Percentiles rank a stretch among this genome's conserved stretches.
Conservation (phyloP, 192 early-diverging fungal genomes). For the Irineochytrium annulatum region DNA sequence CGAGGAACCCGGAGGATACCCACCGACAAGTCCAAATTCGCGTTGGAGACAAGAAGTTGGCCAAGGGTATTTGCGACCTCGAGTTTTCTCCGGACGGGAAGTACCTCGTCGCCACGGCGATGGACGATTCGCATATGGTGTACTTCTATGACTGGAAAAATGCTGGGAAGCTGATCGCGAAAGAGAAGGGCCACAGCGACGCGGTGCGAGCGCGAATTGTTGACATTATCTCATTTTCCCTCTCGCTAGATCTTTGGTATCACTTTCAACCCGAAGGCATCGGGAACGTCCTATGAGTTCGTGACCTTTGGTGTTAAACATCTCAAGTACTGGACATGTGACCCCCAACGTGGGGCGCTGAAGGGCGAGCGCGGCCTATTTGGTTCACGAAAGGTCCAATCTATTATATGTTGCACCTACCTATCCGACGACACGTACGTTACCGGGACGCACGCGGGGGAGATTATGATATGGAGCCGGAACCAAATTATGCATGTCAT, state of each 20-base stretch:
- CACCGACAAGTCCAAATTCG: constrained; percentile 25
- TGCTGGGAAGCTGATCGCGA: constrained; percentile 14
- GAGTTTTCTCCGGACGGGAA: constrained; percentile 22
- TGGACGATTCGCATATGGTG: constrained; percentile 20
- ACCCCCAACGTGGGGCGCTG: background rate
- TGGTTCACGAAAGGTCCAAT: constrained; percentile 12
- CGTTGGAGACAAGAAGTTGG: constrained; percentile 19
- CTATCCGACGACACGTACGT: constrained; percentile 6
- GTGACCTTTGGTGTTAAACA: constrained; percentile 24
- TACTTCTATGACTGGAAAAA: constrained; percentile 28
- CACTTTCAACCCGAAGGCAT: constrained; percentile 4
- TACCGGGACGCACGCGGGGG: constrained; percentile 18
- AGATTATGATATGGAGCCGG: constrained; percentile 20
- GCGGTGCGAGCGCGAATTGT: background rate
- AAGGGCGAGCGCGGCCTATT: constrained; percentile 6
- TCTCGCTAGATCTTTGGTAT: constrained; percentile 22
- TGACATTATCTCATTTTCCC: background rate
- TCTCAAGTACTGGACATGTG: constrained; percentile 19
- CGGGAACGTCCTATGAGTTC: constrained; percentile 8
- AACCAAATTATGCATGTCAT: constrained; percentile 14
- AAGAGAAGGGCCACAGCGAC: constrained; percentile 15
- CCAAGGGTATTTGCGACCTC: constrained; percentile 13
- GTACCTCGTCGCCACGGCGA: constrained; percentile 10
- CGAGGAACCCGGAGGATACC: constrained; percentile 20
- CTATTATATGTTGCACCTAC: constrained; percentile 21